These are phyloP conservation scores for Epichloe glyceriae DNA, from an alignment of 2,329 filamentous ascomycete species.

Conservation along the genomic window DNA sequence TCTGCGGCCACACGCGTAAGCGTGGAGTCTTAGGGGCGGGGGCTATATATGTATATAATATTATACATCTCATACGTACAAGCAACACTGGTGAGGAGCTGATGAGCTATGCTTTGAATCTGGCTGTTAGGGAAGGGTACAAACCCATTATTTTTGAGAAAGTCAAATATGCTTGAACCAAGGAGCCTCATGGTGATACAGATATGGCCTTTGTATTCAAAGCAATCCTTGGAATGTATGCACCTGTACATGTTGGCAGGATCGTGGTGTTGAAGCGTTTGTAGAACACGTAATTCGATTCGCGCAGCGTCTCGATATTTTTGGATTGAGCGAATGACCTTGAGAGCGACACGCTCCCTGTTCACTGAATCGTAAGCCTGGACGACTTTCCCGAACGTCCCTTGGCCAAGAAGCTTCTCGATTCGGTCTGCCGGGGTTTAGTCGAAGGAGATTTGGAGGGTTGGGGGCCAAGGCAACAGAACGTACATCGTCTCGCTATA, in stretches of 20 bases:
- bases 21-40: too few species aligned
- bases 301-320: conserved; percentile 95
- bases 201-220: conserved; percentile 94
- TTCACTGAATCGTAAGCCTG: conserved; percentile 72
- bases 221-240: conserved; percentile 92
- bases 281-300: conserved; percentile 86
- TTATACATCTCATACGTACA: conserved; percentile 46
- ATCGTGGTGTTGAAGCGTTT: conserved; percentile 86
- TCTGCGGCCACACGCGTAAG: too few species aligned
- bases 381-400: conserved; percentile 96
- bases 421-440: conserved; percentile 55
- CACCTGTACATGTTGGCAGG: conserved; percentile 86
- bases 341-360: conserved; percentile 76
- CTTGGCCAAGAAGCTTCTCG: conserved; percentile 79
- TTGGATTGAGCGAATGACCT: conserved; percentile 95
- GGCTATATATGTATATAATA: too few species aligned
- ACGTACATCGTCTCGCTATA: too few species aligned
- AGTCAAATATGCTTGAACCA: conserved; percentile 95
- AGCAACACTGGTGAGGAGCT: conserved; percentile 94
- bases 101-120: conserved; percentile 91
- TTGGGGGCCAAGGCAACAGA: not conserved
- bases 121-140: conserved; percentile 97
- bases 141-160: conserved; percentile 88
- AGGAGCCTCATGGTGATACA: conserved; percentile 70
- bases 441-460: not conserved